Evolutionary conservation across 257 asterid genomes (phyloP).

Genomic region (Rauvolfia tetraphylla): DNA sequence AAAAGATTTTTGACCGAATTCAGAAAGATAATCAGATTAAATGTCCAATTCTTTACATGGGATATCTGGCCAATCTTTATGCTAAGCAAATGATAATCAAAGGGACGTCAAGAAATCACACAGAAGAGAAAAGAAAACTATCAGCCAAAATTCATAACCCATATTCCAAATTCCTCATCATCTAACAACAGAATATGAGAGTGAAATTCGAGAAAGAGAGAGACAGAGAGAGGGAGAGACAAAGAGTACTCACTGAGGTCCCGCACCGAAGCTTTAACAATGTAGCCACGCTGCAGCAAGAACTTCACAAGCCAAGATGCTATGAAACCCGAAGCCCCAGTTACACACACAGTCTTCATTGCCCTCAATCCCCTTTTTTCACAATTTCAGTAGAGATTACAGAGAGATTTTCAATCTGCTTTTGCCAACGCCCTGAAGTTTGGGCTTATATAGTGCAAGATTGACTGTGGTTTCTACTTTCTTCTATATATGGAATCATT

Average conservation of each 20-base stretch:
- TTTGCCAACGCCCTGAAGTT: not conserved
- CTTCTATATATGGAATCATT: not conserved
- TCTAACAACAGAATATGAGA: not conserved
- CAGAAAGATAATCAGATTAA: not conserved
- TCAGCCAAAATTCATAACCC: not conserved
- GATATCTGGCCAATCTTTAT: not conserved
- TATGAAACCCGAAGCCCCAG: slow-evolving; percentile 64
- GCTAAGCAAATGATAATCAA: not conserved
- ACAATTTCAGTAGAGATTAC: not conserved
- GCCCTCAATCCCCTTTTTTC: not conserved
- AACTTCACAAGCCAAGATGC: slow-evolving; percentile 68
- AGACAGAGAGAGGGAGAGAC: not conserved
- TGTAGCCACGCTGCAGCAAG: slow-evolving; percentile 56
- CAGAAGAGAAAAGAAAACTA: not conserved
- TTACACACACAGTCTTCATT: slow-evolving; percentile 52
- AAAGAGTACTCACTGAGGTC: slow-evolving; percentile 27
- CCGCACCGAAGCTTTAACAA: slow-evolving; percentile 58
- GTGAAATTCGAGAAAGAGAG: not conserved
- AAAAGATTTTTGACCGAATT: not conserved
- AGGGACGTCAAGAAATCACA: not conserved
- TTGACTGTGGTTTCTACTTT: not conserved
- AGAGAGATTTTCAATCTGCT: not conserved
- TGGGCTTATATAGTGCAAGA: not conserved
- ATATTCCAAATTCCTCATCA: not conserved
- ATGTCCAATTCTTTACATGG: not conserved